These are phyloP conservation scores for Trichoderma orchidacearum DNA, from an alignment of 495 filamentous ascomycete genomes.

Conservation along the genomic window DNA sequence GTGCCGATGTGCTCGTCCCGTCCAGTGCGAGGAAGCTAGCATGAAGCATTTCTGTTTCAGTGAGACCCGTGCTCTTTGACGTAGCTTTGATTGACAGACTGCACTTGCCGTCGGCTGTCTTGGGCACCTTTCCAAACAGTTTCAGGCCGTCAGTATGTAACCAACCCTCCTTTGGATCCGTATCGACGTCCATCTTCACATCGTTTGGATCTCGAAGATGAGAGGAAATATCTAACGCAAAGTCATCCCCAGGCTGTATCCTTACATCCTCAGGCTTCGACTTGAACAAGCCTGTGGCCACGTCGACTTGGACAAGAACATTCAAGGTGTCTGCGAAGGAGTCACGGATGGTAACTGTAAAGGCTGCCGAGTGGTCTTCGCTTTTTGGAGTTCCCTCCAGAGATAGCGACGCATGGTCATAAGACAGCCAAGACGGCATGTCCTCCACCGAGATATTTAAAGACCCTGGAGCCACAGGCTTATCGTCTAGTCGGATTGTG, in stretches of 20 bases:
- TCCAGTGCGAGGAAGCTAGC: background rate
- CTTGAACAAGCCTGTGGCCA: slow-evolving; percentile 25
- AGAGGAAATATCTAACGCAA: slow-evolving; percentile 48
- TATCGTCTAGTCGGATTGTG: slow-evolving; percentile 49
- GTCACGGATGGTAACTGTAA: slow-evolving; percentile 54
- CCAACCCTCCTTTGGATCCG: slow-evolving; percentile 47
- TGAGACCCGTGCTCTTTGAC: background rate
- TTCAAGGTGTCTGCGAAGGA: slow-evolving; percentile 48
- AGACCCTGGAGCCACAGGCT: slow-evolving; percentile 27
- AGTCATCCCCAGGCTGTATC: slow-evolving; percentile 46
- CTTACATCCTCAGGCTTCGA: slow-evolving; percentile 28
- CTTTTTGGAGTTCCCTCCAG: slow-evolving; percentile 52
- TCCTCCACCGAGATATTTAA: slow-evolving; percentile 32
- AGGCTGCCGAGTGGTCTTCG: slow-evolving; percentile 40
- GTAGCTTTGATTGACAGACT: background rate
- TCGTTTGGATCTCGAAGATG: slow-evolving; percentile 37
- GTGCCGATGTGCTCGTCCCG: background rate
- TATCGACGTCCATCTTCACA: slow-evolving; percentile 38
- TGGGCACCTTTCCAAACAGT: slow-evolving; percentile 51
- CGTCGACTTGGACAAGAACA: slow-evolving; percentile 46
- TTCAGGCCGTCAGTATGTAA: slow-evolving; percentile 47
- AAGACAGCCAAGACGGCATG: slow-evolving; percentile 54
- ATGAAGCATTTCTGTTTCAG: background rate
- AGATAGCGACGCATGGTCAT: slow-evolving; percentile 47
- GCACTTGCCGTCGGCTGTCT: slow-evolving; percentile 1